Evolutionary conservation across 306 rosid species (phyloP).

Genomic region (Lathyrus oleraceus): DNA sequence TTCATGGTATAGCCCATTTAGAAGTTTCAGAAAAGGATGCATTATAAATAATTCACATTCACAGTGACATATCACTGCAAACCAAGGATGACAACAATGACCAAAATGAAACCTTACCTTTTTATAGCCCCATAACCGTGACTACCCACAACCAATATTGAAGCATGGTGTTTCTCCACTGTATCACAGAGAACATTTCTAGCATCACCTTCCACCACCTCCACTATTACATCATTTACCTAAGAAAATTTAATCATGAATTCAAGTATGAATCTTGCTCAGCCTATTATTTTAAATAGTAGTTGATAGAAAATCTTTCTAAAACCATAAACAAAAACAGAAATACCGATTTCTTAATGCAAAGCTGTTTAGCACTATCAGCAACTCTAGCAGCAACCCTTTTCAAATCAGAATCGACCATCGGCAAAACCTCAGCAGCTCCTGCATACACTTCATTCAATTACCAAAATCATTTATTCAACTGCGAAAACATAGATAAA

Average conservation of each 20-base stretch:
- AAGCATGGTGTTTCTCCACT: constrained; percentile 66
- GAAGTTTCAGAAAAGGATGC: constrained; percentile 6
- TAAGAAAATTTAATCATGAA: constrained; percentile 34
- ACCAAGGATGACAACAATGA: background rate
- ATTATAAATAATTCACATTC: background rate
- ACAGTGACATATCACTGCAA: background rate
- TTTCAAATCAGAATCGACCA: constrained; percentile 57
- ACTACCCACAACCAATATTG: constrained; percentile 76
- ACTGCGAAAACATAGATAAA: background rate
- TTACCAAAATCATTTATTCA: background rate
- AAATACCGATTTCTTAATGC: constrained; percentile 45
- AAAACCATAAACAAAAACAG: background rate
- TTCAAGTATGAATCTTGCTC: too few species aligned
- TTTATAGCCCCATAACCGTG: constrained; percentile 81
- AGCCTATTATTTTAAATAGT: too few species aligned
- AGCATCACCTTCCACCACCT: constrained; percentile 70
- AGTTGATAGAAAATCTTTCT: background rate
- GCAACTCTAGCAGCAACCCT: constrained; percentile 43
- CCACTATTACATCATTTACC: constrained; percentile 50
- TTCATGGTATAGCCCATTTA: background rate
- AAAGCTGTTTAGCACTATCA: constrained; percentile 48
- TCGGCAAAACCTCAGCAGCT: constrained; percentile 54
- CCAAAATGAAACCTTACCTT: constrained; percentile 46
- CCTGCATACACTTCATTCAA: constrained; percentile 42
- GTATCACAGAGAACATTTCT: constrained; percentile 71